Conservation (phyloP, 495 filamentous ascomycete species). For the Aspergillus biplanus region DNA sequence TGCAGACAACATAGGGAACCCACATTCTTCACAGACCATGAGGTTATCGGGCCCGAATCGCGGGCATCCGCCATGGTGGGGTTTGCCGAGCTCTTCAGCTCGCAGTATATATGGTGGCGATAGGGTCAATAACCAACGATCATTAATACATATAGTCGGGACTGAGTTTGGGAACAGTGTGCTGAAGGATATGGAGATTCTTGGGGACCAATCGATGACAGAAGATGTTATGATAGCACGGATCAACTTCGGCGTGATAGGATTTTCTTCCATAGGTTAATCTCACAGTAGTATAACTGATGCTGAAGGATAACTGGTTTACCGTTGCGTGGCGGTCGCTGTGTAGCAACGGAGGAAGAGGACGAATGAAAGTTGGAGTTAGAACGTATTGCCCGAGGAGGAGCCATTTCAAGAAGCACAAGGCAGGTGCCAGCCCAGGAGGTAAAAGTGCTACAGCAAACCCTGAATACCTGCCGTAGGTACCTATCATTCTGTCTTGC, state of each 20-base stretch:
- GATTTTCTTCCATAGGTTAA: too few species aligned
- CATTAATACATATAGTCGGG: not conserved
- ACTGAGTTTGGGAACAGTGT: too few species aligned
- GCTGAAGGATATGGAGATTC: too few species aligned
- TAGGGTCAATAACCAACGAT: not conserved
- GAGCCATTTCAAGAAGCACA: not conserved
- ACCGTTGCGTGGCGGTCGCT: not conserved
- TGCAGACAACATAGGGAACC: constrained; percentile 25
- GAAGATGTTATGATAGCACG: too few species aligned
- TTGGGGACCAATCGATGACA: too few species aligned
- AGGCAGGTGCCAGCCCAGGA: constrained; percentile 12
- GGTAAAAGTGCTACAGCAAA: not conserved
- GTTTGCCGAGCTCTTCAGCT: too few species aligned
- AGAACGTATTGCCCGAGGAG: not conserved
- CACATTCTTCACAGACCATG: constrained; percentile 72
- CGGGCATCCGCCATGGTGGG: constrained; percentile 13
- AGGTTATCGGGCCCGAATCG: constrained; percentile 22
- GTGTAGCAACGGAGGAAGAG: not conserved
- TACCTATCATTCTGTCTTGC: not conserved
- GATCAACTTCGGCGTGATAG: too few species aligned
- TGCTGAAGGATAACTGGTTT: not conserved
- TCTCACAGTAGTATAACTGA: not conserved
- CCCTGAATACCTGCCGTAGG: too few species aligned
- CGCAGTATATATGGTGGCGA: not conserved
- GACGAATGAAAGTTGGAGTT: not conserved